These are phyloP conservation scores for Ganoderma meredithae DNA, from an alignment of 1,284 basidiomycete species.

Conservation along the genomic window DNA sequence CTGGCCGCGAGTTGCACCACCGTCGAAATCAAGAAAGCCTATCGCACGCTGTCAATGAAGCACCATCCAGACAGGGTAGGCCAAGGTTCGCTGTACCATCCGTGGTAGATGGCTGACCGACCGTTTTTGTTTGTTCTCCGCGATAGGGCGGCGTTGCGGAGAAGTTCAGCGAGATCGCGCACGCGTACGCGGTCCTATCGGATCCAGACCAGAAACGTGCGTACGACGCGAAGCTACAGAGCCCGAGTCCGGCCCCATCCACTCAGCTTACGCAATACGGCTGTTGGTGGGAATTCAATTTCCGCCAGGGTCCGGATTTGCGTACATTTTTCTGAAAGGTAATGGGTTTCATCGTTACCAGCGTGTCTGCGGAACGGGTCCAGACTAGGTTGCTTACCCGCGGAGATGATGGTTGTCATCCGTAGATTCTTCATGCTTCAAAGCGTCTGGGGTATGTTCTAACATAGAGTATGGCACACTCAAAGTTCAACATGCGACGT, in stretches of 20 bases:
- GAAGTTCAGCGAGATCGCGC: conserved; percentile 27
- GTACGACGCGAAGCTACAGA: conserved; percentile 13
- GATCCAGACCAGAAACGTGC: conserved; percentile 4
- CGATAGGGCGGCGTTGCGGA: conserved; percentile 25
- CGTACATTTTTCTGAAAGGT: background rate
- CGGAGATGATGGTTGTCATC: background rate
- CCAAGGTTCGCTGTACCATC: background rate
- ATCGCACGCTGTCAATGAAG: conserved; percentile 21
- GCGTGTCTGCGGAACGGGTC: background rate
- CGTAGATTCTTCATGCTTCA: background rate
- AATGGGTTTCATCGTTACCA: background rate
- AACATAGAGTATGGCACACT: background rate
- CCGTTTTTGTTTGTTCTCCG: background rate
- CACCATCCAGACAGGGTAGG: conserved; percentile 32
- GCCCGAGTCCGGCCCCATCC: background rate
- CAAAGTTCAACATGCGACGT: background rate
- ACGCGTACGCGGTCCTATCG: conserved; percentile 23
- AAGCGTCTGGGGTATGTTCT: background rate
- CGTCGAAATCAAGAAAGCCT: conserved; percentile 27
- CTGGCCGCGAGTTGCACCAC: conserved; percentile 14
- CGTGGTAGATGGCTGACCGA: background rate
- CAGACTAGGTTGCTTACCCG: background rate
- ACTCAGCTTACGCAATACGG: background rate
- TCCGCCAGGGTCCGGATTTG: background rate
- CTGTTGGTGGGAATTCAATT: background rate